A percentile compares a stretch with the other conserved stretches of the same genome.
Evolutionary conservation across 768 basidiomycete genomes (phyloP).

Genomic region (Saitozyma podzolica): DNA sequence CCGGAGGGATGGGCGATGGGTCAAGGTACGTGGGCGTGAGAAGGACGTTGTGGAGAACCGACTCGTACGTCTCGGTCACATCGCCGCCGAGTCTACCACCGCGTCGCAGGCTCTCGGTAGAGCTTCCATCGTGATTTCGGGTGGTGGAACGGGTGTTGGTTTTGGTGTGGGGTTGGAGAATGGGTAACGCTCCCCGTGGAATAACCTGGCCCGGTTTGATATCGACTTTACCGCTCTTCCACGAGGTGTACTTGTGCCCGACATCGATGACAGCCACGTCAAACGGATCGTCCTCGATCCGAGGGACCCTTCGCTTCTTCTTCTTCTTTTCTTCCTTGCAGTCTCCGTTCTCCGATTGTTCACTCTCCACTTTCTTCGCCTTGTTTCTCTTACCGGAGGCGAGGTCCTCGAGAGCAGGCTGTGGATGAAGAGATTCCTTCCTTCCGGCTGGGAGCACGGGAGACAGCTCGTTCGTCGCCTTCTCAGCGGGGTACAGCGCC

Average conservation of each 20-base stretch:
- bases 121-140: no score
- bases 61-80: conserved; percentile 29
- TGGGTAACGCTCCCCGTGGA: conserved; percentile 7
- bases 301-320: not conserved
- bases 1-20: conserved; percentile 13
- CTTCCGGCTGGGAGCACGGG: not conserved
- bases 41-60: conserved; percentile 40
- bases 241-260: conserved; percentile 44
- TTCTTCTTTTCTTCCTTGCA: conserved; percentile 9
- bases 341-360: not conserved
- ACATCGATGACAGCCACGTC: conserved; percentile 33
- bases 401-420: not conserved
- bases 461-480: conserved; percentile 2
- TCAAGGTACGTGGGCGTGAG: conserved; percentile 41
- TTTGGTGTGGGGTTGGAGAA: no score
- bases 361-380: no score
- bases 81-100: no score
- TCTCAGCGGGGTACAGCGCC: conserved; percentile 10
- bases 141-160: no score
- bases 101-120: no score
- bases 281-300: conserved; percentile 29
- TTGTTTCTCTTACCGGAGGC: not conserved
- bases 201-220: conserved; percentile 39
- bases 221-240: conserved; percentile 44
- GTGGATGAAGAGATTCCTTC: not conserved